These are phyloP conservation scores for Trichoderma harzianum DNA, from an alignment of 2,329 filamentous ascomycete species.

Conservation along the genomic window DNA sequence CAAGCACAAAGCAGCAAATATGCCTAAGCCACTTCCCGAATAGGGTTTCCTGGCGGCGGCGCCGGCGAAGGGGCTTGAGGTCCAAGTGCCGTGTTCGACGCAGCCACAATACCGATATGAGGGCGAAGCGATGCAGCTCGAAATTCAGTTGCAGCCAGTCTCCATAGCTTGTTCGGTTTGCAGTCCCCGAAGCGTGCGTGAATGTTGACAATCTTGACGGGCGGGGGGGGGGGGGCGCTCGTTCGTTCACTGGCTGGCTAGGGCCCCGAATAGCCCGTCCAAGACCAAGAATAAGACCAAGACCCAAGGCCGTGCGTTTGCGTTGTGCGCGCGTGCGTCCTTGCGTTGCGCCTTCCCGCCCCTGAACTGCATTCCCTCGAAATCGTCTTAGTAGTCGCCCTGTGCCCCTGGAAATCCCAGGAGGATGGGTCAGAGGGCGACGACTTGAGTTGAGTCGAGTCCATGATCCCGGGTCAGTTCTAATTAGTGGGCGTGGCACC, in stretches of 20 bases:
- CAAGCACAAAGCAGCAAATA: neutral
- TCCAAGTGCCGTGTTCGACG: slow-evolving; percentile 11
- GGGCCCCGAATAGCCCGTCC: neutral
- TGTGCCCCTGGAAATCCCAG: neutral
- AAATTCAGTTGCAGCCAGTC: slow-evolving; percentile 2
- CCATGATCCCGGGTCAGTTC: slow-evolving; percentile 5
- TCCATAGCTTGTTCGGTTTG: neutral
- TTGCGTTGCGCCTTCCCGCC: neutral
- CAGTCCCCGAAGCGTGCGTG: neutral
- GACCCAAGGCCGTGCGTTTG: neutral
- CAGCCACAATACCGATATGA: slow-evolving; percentile 15
- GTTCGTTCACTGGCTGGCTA: neutral
- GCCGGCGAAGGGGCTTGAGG: slow-evolving; percentile 6
- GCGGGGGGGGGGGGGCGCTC: neutral
- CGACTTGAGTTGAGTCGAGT: slow-evolving; percentile 5
- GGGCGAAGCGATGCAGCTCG: neutral
- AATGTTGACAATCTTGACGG: slow-evolving; percentile 1
- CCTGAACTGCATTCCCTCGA: neutral
- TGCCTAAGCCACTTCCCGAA: slow-evolving; percentile 11
- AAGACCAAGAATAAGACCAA: neutral
- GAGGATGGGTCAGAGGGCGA: slow-evolving; percentile 12
- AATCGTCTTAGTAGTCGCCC: neutral
- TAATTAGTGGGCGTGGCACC: slow-evolving; percentile 16
- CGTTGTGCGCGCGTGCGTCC: neutral
- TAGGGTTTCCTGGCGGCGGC: slow-evolving; percentile 11